Conservation (phyloP, 108 stramenopile species). For the Stephanodiscus triporus region DNA sequence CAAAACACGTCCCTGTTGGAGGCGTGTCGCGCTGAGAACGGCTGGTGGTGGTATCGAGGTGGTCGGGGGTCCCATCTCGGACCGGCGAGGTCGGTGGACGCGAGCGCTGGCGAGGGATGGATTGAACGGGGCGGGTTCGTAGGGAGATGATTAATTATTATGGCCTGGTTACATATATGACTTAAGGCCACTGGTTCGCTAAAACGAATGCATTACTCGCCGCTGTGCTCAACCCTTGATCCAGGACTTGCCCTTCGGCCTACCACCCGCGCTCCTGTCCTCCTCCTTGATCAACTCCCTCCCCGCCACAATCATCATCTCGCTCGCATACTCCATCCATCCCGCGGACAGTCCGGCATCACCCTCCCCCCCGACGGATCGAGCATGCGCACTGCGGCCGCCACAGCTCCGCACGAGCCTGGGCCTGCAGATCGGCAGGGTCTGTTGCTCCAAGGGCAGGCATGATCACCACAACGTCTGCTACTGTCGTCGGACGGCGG, state of each 20-base stretch:
- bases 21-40: slow-evolving; percentile 71
- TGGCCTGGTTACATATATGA: too few species aligned
- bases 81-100: slow-evolving; percentile 85
- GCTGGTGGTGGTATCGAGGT: slow-evolving; percentile 88
- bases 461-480: too few species aligned
- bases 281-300: slow-evolving; percentile 61
- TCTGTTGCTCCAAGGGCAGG: too few species aligned
- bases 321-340: slow-evolving; percentile 71
- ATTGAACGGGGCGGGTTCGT: slow-evolving; percentile 50
- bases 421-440: too few species aligned
- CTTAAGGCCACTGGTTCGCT: too few species aligned
- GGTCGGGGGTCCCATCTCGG: slow-evolving; percentile 90
- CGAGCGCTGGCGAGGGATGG: slow-evolving; percentile 66
- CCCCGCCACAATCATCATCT: slow-evolving; percentile 67
- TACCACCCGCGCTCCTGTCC: slow-evolving; percentile 18
- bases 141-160: slow-evolving; percentile 1
- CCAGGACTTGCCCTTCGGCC: slow-evolving; percentile 63
- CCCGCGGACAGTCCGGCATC: slow-evolving; percentile 13
- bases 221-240: slow-evolving; percentile 36
- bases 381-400: slow-evolving; percentile 21
- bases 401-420: too few species aligned
- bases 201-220: too few species aligned
- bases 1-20: slow-evolving; percentile 77
- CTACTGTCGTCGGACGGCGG: too few species aligned
- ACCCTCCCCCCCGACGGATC: slow-evolving; percentile 5